Percentiles rank a stretch among this genome's conserved stretches.
Conservation (phyloP, 768 basidiomycete species). For the Lactarius psammicola region DNA sequence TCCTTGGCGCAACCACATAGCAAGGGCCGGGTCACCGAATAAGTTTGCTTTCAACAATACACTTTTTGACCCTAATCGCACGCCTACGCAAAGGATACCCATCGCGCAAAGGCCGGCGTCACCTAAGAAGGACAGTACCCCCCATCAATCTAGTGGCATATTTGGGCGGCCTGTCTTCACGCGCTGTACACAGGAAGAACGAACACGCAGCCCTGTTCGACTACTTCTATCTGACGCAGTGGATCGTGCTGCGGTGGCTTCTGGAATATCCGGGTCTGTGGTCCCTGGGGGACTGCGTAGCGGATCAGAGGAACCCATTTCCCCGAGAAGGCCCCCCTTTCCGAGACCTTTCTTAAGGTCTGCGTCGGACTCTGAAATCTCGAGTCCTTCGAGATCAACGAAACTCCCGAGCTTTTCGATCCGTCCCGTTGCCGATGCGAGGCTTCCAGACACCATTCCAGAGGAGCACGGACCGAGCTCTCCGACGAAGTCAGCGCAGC, state of each 20-base stretch:
- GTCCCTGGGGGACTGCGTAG: constrained; percentile 15
- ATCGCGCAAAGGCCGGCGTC: constrained; percentile 22
- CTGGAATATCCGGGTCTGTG: constrained; percentile 3
- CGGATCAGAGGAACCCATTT: constrained; percentile 27
- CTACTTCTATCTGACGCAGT: neutral
- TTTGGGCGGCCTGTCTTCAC: constrained; percentile 28
- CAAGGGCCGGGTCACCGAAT: constrained; percentile 19
- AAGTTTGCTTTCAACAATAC: constrained; percentile 15
- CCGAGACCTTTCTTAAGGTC: constrained; percentile 19
- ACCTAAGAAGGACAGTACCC: constrained; percentile 9
- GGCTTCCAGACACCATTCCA: constrained; percentile 23
- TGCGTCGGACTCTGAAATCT: constrained; percentile 27
- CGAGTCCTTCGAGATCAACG: constrained; percentile 17
- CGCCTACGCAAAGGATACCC: constrained; percentile 28
- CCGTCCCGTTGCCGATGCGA: constrained; percentile 2
- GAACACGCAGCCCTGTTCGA: constrained; percentile 22
- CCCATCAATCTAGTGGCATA: constrained; percentile 14
- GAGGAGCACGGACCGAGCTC: constrained; percentile 17
- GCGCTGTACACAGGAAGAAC: constrained; percentile 12
- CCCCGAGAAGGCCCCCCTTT: neutral
- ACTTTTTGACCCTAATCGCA: constrained; percentile 21
- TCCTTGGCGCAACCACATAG: constrained; percentile 23
- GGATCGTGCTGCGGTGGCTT: neutral
- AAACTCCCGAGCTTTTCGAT: constrained; percentile 18
- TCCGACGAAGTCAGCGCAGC: constrained; percentile 13